A percentile compares a stretch with the other conserved stretches of the same genome.
Evolutionary conservation across 139 green algal species (phyloP).

Genomic region (Monoraphidium neglectum): DNA sequence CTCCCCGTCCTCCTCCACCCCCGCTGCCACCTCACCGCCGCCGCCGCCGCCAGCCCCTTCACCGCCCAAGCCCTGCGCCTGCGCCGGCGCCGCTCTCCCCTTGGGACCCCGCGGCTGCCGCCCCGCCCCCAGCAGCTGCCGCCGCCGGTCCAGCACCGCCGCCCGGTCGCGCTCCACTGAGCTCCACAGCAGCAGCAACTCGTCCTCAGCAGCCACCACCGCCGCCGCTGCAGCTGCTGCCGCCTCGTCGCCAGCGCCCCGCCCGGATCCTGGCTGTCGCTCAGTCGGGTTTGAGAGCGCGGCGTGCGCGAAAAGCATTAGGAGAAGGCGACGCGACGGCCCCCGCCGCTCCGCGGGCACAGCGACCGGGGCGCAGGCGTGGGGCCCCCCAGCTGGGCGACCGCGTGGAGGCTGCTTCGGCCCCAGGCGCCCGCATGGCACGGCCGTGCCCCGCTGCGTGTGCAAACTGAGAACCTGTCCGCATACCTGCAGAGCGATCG

Average conservation of each 20-base stretch:
- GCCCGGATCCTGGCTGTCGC: too few relatives aligned
- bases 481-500: too few relatives aligned
- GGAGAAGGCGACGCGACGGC: not conserved
- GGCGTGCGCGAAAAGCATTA: too few relatives aligned
- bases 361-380: not conserved
- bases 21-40: constrained; percentile 3
- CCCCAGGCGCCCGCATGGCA: too few relatives aligned
- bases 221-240: too few relatives aligned
- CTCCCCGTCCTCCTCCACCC: not conserved
- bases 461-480: too few relatives aligned
- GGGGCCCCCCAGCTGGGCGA: too few relatives aligned
- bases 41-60: not conserved
- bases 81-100: not conserved
- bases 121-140: not conserved
- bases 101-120: not conserved
- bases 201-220: constrained; percentile 64
- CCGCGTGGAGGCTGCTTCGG: too few relatives aligned
- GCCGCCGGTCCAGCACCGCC: constrained; percentile 29
- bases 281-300: too few relatives aligned
- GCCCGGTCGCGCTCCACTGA: constrained; percentile 73
- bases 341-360: not conserved
- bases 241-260: too few relatives aligned
- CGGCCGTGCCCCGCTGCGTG: too few relatives aligned
- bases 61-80: too few relatives aligned
- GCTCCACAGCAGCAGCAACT: constrained; percentile 85